Evolutionary conservation across 768 basidiomycete species (phyloP).

Genomic region (Psilocybe azurescens): DNA sequence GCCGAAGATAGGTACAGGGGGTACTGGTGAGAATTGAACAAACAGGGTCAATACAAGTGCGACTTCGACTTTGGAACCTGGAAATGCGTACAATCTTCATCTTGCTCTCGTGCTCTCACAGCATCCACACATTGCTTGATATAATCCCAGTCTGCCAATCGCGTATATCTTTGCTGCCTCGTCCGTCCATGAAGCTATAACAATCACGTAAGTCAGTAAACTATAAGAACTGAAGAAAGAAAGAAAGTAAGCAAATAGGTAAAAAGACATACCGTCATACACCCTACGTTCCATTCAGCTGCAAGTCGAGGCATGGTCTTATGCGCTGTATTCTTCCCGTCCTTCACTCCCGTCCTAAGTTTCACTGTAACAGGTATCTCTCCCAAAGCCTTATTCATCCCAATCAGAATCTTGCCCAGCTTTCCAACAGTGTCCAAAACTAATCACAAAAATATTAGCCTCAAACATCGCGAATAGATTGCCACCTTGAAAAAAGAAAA

Average conservation of each 20-base stretch:
- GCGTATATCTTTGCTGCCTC: constrained; percentile 92
- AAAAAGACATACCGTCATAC: constrained; percentile 44
- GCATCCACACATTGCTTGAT: constrained; percentile 86
- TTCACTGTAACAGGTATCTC: constrained; percentile 92
- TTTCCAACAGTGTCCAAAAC: constrained; percentile 86
- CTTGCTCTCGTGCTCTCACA: constrained; percentile 71
- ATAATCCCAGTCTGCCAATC: constrained; percentile 94
- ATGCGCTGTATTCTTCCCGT: constrained; percentile 85
- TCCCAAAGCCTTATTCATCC: constrained; percentile 91
- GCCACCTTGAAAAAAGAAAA: background rate
- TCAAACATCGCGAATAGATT: background rate
- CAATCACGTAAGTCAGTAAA: background rate
- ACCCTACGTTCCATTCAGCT: constrained; percentile 51
- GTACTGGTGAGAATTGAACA: constrained; percentile 46
- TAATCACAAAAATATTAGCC: constrained; percentile 31
- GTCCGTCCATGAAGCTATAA: constrained; percentile 92
- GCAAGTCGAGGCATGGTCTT: constrained; percentile 86
- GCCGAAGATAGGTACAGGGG: constrained; percentile 93
- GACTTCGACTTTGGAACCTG: background rate
- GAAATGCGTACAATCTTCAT: constrained; percentile 65
- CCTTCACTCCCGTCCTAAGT: constrained; percentile 92
- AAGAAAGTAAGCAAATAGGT: background rate
- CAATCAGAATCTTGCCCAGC: constrained; percentile 84
- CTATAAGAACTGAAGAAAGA: background rate
- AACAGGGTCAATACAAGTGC: background rate